Conservation (phyloP, 2,329 filamentous ascomycete genomes). For the Tolypocladium amazonense region DNA sequence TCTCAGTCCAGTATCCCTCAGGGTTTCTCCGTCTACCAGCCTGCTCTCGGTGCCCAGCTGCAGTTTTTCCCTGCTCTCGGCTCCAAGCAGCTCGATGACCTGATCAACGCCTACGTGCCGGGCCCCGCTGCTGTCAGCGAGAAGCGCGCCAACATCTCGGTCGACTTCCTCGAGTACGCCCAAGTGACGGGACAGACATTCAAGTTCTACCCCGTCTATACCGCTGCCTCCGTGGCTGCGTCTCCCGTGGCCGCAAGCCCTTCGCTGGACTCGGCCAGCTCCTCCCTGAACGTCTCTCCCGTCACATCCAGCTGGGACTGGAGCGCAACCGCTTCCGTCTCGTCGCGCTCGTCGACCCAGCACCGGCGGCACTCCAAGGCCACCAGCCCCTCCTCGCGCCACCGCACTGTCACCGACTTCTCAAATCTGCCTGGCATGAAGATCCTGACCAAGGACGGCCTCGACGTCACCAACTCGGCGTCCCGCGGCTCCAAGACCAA, state of each 20-base stretch:
- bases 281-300: conserved; percentile 39
- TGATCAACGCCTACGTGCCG: conserved; percentile 48
- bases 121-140: conserved; percentile 43
- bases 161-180: conserved; percentile 48
- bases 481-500: conserved; percentile 55
- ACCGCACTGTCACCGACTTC: conserved; percentile 29
- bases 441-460: conserved; percentile 53
- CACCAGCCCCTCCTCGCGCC: conserved; percentile 13
- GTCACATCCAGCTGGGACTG: conserved; percentile 37
- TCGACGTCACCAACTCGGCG: conserved; percentile 51
- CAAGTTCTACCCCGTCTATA: conserved; percentile 48
- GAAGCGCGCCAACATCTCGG: conserved; percentile 45
- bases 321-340: conserved; percentile 20
- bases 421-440: conserved; percentile 52
- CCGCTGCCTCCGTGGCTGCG: conserved; percentile 18
- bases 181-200: conserved; percentile 44
- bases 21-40: conserved; percentile 52
- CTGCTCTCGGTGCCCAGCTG: conserved; percentile 42
- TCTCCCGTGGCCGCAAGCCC: conserved; percentile 34
- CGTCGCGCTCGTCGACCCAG: conserved; percentile 18
- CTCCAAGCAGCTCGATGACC: conserved; percentile 47
- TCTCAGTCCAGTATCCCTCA: conserved; percentile 19
- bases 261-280: conserved; percentile 33
- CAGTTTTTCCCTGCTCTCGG: conserved; percentile 59
- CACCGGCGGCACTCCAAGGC: conserved; percentile 15